phyloP scores from a whole-genome alignment of 2,329 filamentous ascomycete species.

The Ophiobolus disseminans region DNA sequence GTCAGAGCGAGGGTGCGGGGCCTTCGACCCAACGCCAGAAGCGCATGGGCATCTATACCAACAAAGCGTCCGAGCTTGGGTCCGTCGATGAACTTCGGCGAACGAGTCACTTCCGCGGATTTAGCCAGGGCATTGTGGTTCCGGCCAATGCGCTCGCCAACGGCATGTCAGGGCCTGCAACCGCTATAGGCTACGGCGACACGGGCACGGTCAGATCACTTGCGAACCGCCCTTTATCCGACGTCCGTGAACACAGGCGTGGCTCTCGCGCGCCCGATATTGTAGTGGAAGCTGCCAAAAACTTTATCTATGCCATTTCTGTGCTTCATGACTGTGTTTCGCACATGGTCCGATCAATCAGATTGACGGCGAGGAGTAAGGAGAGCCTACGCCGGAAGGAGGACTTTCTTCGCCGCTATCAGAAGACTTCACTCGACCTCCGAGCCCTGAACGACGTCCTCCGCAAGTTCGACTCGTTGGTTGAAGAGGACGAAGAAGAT shows the following conservation, averaged over 20 bases:
- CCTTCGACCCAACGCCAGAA: constrained; percentile 61
- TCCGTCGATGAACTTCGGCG: constrained; percentile 60
- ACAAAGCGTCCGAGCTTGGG: constrained; percentile 62
- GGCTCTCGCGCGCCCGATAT: constrained; percentile 56
- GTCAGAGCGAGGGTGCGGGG: constrained; percentile 66
- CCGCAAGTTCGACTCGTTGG: constrained; percentile 57
- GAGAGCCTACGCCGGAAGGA: constrained; percentile 49
- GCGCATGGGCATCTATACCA: constrained; percentile 66
- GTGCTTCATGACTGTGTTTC: constrained; percentile 53
- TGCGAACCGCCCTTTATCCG: constrained; percentile 61
- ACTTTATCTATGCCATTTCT: constrained; percentile 62
- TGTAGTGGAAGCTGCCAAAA: constrained; percentile 63
- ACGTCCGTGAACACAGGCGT: constrained; percentile 63
- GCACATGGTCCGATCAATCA: constrained; percentile 47
- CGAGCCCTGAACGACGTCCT: constrained; percentile 64
- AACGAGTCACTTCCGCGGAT: constrained; percentile 63
- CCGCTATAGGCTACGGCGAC: constrained; percentile 44
- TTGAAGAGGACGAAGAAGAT: constrained; percentile 59
- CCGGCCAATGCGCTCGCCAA: constrained; percentile 33
- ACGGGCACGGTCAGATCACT: constrained; percentile 42
- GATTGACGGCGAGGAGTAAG: constrained; percentile 51
- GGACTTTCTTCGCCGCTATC: constrained; percentile 62
- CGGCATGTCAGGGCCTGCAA: constrained; percentile 42
- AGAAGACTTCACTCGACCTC: constrained; percentile 63
- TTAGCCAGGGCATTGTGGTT: constrained; percentile 63